These are phyloP conservation scores for Suillus paluster DNA, from an alignment of 768 basidiomycete species.

Conservation along the genomic window DNA sequence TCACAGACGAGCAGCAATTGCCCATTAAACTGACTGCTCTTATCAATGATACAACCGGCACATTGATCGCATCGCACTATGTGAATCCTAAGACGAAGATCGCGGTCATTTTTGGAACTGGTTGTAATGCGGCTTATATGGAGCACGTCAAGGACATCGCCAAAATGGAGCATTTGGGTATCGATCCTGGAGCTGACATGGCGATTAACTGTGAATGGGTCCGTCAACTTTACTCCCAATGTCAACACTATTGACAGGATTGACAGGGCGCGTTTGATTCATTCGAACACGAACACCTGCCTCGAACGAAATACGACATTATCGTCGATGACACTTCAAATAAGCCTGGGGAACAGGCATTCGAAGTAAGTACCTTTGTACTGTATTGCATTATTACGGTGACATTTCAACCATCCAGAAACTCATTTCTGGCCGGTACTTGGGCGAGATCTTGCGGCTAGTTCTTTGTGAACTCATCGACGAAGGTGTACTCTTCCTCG, in stretches of 20 bases:
- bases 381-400: neutral
- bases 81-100: constrained; percentile 91
- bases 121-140: constrained; percentile 99
- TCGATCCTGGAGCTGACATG: constrained; percentile 72
- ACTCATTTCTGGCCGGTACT: constrained; percentile 94
- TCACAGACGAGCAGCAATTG: constrained; percentile 58
- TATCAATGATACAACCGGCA: constrained; percentile 98
- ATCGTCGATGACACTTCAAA: constrained; percentile 94
- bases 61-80: constrained; percentile 95
- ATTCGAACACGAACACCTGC: constrained; percentile 91
- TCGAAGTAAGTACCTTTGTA: constrained; percentile 59
- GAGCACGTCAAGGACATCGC: constrained; percentile 84
- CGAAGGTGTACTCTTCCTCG: constrained; percentile 95
- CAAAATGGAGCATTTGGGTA: constrained; percentile 79
- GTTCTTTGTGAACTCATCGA: constrained; percentile 96
- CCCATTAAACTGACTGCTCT: constrained; percentile 83
- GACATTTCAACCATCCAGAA: constrained; percentile 51
- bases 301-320: constrained; percentile 92
- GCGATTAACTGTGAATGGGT: constrained; percentile 99
- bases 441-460: constrained; percentile 95
- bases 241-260: constrained; percentile 3
- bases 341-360: constrained; percentile 95
- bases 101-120: constrained; percentile 97
- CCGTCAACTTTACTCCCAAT: constrained; percentile 23
- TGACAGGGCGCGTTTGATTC: constrained; percentile 95